A percentile compares a stretch with the other conserved stretches of the same genome.
Conservation (phyloP, 352 stramenopile genomes). For the Pythium biforme region DNA sequence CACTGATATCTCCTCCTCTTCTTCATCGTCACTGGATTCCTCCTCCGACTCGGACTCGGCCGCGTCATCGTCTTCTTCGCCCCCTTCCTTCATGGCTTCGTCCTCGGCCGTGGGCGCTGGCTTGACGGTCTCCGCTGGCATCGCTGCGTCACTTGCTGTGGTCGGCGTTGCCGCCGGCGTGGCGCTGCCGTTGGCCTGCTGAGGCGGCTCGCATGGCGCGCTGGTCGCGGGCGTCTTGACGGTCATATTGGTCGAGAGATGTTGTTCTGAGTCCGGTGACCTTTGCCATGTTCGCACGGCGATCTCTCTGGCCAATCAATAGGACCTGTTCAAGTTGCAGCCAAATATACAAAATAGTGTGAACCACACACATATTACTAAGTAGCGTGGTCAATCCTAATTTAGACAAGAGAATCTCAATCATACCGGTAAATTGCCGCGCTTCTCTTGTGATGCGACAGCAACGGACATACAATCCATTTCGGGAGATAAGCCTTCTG, state of each 20-base stretch:
- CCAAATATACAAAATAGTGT: neutral
- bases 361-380: neutral
- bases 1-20: neutral
- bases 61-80: constrained; percentile 3
- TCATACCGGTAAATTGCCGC: too few relatives aligned
- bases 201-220: neutral
- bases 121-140: neutral
- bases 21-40: constrained; percentile 13
- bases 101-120: neutral
- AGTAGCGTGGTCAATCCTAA: neutral
- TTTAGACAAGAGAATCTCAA: neutral
- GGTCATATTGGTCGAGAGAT: neutral
- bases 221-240: neutral
- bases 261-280: neutral
- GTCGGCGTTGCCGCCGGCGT: neutral
- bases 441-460: too few relatives aligned
- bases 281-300: neutral
- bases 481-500: too few relatives aligned
- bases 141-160: too few relatives aligned
- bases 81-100: constrained; percentile 8
- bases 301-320: constrained; percentile 8
- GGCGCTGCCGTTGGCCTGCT: neutral
- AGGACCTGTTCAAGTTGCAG: neutral
- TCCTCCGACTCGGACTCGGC: constrained; percentile 5
- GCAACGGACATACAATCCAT: too few relatives aligned